A percentile compares a stretch with the other conserved stretches of the same genome.
These are phyloP conservation scores for Mucor plumbeus DNA, from an alignment of 371 early-diverging fungal species.

Conservation along the genomic window DNA sequence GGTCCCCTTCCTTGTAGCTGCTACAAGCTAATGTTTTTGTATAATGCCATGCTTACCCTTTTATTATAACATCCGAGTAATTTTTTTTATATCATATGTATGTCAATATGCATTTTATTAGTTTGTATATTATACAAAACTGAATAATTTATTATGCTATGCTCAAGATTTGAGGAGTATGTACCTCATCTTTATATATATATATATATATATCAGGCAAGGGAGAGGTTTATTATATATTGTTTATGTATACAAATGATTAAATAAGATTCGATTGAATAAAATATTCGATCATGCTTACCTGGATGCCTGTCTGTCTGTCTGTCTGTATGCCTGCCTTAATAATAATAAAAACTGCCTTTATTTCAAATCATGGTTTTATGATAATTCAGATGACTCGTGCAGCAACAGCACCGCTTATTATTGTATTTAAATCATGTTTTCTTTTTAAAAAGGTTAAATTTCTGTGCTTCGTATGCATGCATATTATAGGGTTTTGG, in stretches of 20 bases:
- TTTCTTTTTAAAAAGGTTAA: constrained; percentile 3
- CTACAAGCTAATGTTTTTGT: too few species aligned
- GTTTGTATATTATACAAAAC: neutral
- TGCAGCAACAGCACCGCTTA: neutral
- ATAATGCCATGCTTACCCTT: too few species aligned
- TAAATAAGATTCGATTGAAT: neutral
- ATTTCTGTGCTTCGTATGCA: neutral
- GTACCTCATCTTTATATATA: too few species aligned
- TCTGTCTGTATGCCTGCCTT: neutral
- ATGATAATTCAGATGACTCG: neutral
- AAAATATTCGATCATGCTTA: constrained; percentile 4
- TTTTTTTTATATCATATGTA: neutral
- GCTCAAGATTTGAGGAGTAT: constrained; percentile 7
- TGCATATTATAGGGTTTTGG: constrained; percentile 1
- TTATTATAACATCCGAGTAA: too few species aligned
- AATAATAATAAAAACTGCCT: neutral
- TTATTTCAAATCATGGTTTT: neutral
- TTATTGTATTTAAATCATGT: too few species aligned
- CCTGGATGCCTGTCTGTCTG: neutral
- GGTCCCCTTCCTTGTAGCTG: too few species aligned
- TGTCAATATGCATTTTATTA: neutral
- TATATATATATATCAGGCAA: too few species aligned
- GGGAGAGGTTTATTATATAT: neutral
- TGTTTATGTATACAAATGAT: neutral
- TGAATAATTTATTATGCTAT: neutral